phyloP scores from a whole-genome alignment of 176 grass and related monocot genomes.

The Oryza glaberrima region DNA sequence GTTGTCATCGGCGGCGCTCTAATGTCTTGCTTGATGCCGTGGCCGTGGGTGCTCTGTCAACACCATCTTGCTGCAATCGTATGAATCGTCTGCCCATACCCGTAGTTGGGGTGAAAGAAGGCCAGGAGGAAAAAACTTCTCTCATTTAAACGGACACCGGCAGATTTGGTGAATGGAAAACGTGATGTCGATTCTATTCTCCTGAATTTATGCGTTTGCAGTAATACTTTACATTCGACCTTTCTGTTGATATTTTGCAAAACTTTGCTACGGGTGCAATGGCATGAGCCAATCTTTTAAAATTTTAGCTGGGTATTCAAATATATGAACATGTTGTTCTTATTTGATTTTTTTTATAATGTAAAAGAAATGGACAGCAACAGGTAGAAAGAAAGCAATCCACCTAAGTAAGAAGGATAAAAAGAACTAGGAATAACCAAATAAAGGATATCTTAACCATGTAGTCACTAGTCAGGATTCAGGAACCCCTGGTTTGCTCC shows the following conservation, averaged over 20 bases:
- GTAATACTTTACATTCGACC: neutral
- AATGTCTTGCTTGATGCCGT: neutral
- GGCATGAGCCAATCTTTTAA: neutral
- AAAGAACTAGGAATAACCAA: neutral
- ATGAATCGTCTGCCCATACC: neutral
- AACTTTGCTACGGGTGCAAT: neutral
- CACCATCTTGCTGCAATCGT: neutral
- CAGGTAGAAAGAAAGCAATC: neutral
- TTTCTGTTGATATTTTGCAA: neutral
- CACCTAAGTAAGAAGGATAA: neutral
- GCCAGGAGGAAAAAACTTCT: neutral
- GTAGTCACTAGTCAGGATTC: too few relatives aligned
- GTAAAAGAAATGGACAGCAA: neutral
- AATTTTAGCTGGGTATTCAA: neutral
- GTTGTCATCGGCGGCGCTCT: neutral
- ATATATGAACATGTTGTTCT: neutral
- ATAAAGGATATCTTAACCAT: slow-evolving; percentile 16
- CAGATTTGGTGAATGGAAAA: neutral
- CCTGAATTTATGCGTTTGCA: neutral
- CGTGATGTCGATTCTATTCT: neutral
- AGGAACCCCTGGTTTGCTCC: neutral
- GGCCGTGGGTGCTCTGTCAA: neutral
- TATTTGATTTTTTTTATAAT: slow-evolving; percentile 3
- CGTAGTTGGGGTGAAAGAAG: neutral
- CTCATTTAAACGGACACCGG: neutral